Base-by-base conservation (phyloP, 768 basidiomycete genomes). In the Tremella fuciformis region DNA sequence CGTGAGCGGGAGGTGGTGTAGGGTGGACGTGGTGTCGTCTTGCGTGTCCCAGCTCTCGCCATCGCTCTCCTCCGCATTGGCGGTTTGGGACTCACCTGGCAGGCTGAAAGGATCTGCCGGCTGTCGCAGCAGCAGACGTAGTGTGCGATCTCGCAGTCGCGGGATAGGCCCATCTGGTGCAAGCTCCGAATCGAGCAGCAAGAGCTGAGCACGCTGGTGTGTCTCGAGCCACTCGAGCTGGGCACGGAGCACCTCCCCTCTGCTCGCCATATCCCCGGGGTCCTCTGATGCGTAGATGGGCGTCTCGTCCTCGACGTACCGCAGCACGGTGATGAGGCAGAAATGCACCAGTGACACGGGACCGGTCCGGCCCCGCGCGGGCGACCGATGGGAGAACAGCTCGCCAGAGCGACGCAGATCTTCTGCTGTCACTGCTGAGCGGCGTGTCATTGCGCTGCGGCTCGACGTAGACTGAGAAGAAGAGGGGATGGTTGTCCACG, bases 1-100 rank as follows among this genome's bases (percentile, higher is more conserved):
- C 6, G 42, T 46, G 6, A 46, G 42, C 8, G 42, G 42, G n/a
- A 46, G 22, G 22, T 46, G 42, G 22, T 46, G 42, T 4, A 46
- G n/a, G n/a, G 22, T 46, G n/a, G 42, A 46, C n/a, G 42, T 46
- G 6, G 42, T 18, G 22, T 46, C 42, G n/a, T 46, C 42, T 46
- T 46, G n/a, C 6, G n/a, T 22, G 16, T 46, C 42, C 42, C 42
- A 46, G 22, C 42, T 46, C n/a, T 46, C 42, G n/a, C 16, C 15
- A 8, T 46, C 42, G 8, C 42, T 46, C 15, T 15, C 42, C 7
- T 46, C 42, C 8, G 16, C 42, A 15, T 18, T 15, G 42, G 6
- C 16, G 39, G 18, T 41, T 41, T 41, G 39, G n/a, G n/a, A 4
- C 6, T 46, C 42, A 6, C 16, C 42, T 18, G 22, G 42, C 4